phyloP scores from a whole-genome alignment of 2,329 filamentous ascomycete genomes.

The Dactylellina sp. region DNA sequence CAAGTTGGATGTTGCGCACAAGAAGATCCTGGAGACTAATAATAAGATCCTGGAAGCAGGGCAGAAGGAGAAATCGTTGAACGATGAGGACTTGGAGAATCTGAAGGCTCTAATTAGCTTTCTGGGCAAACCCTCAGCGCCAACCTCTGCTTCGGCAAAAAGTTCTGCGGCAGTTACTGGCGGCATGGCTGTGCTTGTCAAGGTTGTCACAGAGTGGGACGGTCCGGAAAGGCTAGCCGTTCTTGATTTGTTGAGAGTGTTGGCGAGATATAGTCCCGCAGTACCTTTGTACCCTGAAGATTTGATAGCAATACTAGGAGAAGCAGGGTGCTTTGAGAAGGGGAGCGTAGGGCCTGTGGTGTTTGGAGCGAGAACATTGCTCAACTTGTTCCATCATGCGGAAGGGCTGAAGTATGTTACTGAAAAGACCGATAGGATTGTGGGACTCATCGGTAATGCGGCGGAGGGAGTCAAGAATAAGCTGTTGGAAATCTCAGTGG shows the following conservation, averaged over 20 bases:
- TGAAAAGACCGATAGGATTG: constrained; percentile 70
- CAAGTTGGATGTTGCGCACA: constrained; percentile 77
- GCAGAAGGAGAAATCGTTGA: constrained; percentile 79
- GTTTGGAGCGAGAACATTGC: constrained; percentile 83
- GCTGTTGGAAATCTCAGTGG: constrained; percentile 83
- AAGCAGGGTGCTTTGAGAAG: constrained; percentile 70
- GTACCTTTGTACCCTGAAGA: constrained; percentile 73
- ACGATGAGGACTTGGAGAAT: constrained; percentile 75
- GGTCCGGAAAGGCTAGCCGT: constrained; percentile 82
- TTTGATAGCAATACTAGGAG: constrained; percentile 72
- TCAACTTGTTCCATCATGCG: constrained; percentile 83
- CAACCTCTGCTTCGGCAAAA: constrained; percentile 62
- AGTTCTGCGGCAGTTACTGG: constrained; percentile 68
- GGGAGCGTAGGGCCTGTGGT: constrained; percentile 82
- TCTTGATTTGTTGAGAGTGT: constrained; percentile 86
- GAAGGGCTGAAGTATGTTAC: constrained; percentile 76
- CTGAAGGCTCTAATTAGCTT: constrained; percentile 73
- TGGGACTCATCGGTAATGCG: constrained; percentile 73
- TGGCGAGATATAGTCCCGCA: constrained; percentile 75
- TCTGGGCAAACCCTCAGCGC: constrained; percentile 69
- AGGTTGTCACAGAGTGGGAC: constrained; percentile 82
- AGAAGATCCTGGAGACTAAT: constrained; percentile 82
- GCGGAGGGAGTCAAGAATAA: constrained; percentile 71
- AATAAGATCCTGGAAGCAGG: constrained; percentile 76
- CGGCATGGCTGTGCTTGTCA: constrained; percentile 75